Percentiles rank a stretch among this genome's conserved stretches.
Conservation (phyloP, 345 rosid genomes). For the thale cress (Arabidopsis thaliana) region TAIR10.1 NC_003071.7:16383501-16384000, state of each 20-base stretch:
- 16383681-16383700: conserved; percentile 61
- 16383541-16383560: conserved; percentile 63
- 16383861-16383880: conserved; percentile 67
- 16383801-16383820: conserved; percentile 58
- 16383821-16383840: conserved; percentile 59
- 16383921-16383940: conserved; percentile 66
- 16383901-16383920: conserved; percentile 67
- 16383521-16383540: conserved; percentile 65
- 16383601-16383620: conserved; percentile 53
- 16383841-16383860: conserved; percentile 77
- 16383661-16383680: conserved; percentile 57
- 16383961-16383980: conserved; percentile 62
- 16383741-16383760: conserved; percentile 65
- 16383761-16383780: conserved; percentile 30
- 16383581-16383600: conserved; percentile 62
- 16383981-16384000: conserved; percentile 68
- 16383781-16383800: conserved; percentile 37
- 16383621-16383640: conserved; percentile 63
- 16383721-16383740: conserved; percentile 61
- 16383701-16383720: conserved; percentile 61
- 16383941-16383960: conserved; percentile 52
- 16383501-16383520: conserved; percentile 52
- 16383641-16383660: conserved; percentile 71
- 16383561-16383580: conserved; percentile 57
- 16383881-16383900: conserved; percentile 56